Conservation (phyloP, 805 yeast genomes). For the Candida mattraensis region DNA sequence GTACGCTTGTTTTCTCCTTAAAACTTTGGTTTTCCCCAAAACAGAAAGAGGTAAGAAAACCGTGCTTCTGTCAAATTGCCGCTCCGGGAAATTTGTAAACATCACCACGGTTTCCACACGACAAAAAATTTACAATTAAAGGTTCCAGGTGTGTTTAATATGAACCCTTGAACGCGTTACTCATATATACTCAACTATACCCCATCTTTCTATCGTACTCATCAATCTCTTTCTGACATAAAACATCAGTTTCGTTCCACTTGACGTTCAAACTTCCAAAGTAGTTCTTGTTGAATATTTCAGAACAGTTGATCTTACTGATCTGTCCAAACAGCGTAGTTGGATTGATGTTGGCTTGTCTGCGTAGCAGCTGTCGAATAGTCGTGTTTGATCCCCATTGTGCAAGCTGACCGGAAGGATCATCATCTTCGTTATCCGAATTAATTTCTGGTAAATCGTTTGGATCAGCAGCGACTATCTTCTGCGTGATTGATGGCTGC, state of each 20-base stretch:
- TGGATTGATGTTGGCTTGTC: conserved; percentile 27
- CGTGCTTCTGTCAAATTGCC: conserved; percentile 24
- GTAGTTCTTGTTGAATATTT: conserved; percentile 25
- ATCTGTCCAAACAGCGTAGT: conserved; percentile 27
- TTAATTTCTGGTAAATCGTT: conserved; percentile 23
- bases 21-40: conserved; percentile 20
- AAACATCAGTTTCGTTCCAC: conserved; percentile 26
- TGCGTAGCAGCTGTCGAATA: conserved; percentile 19
- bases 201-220: conserved; percentile 32
- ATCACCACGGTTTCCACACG: conserved; percentile 1
- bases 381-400: conserved; percentile 24
- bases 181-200: conserved; percentile 13
- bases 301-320: conserved; percentile 21
- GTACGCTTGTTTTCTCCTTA: conserved; percentile 18
- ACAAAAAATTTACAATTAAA: conserved; percentile 1
- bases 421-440: conserved; percentile 27
- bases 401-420: conserved; percentile 20
- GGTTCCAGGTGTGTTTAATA: conserved; percentile 17
- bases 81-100: conserved; percentile 24
- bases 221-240: conserved; percentile 26
- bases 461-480: conserved; percentile 4
- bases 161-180: too few relatives aligned
- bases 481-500: background rate
- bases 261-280: conserved; percentile 24
- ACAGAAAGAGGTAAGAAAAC: conserved; percentile 16